Evolutionary conservation across 2,329 filamentous ascomycete species (phyloP), one percentile per base, ranked within the genome.

Genomic region (Penicillium corylophilum): DNA sequence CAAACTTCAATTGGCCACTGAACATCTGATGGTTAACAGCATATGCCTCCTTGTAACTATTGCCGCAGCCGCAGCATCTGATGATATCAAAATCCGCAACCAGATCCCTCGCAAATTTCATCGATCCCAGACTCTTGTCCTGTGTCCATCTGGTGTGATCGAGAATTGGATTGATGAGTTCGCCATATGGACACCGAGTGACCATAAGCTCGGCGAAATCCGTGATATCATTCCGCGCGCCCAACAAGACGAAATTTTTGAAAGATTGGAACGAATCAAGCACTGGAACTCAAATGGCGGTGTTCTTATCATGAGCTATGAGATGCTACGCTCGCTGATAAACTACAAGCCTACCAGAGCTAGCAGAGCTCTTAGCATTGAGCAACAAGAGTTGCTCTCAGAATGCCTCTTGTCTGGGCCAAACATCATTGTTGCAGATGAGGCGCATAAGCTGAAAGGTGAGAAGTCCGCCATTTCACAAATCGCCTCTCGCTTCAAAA

Each of bases 101-200:
- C 90, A 95, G 67, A 81, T 96, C 28, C 90, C 92, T 0, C 55
- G 77, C 12, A 75, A 81, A 33, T 74, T 96, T 43, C 82, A 80
- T 43, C 65, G 75, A 18, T 83, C 84, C 10, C 84, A 82, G 60
- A 85, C 85, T 1, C 73, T 96, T 2, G 76, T 96, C 20, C 71
- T 96, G 1, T 93, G 89, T 55, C 92, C 92, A 4, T 74, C 90
- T 2, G 78, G 82, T 0, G 73, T 96, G 12, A 79, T 94, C 8
- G 79, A 88, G 22, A 96, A 96, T 61, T 96, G 92, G 92, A 71
- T 79, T 51, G 86, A 92, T 43, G 92, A 96, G 67, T 75, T 95
- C 35, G 58, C 80, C 0, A 77, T 77, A 39, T 96, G 92, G 92
- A 77, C 81, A 0, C 82, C 86, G 0, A 54, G 73, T 3, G 67